Base-by-base conservation (phyloP, 169 alveolate species). In the Eimeria falciformis region DNA sequence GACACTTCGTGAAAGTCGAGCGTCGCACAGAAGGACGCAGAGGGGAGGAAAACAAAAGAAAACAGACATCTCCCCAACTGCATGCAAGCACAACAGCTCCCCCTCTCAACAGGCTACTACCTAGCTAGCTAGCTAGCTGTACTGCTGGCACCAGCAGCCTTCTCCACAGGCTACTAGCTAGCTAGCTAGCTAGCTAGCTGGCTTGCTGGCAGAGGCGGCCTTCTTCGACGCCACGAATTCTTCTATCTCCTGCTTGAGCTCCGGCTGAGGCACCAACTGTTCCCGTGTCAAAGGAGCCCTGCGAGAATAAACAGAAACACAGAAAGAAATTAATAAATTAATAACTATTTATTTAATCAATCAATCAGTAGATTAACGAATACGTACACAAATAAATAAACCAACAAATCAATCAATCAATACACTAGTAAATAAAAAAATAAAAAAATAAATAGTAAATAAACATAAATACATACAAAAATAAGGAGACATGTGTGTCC, bases 221-320 rank as follows among this genome's bases (percentile, higher is more conserved):
- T 66, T 1, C 71, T 91, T 79, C 47, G 79, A 18, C 55, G 47
- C 88, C 17, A 84, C 65, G 82, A 84, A 92, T 25, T 43, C 85
- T 73, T 46, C 68, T 46, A 98, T 98, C 77, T 94, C 96, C 71
- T 95, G 94, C 75, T 94, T 97, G 79, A 98, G 97, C 45, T 96
- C 97, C 5, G 96, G 96, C 94, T 96, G 97, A 17, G 98, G 98
- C 50, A 97, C 95, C 47, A 98, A 94, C 58, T 97, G 97, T 27
- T 95, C 97, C 79, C 95, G 96, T 23, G 97, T 94, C 82, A 98
- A 96, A 2, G 99, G 99, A 33, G 66, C 71, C 50, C 95, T 92
- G 94, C 18, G 46, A 27, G 23, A 27, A 25, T 18, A 69, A 73
- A 65, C 7, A 18, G 23, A n/a, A n/a, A 83, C 21, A 9, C 62